Conservation (phyloP, 169 alveolate species). For the Plasmodium vinckei region DNA sequence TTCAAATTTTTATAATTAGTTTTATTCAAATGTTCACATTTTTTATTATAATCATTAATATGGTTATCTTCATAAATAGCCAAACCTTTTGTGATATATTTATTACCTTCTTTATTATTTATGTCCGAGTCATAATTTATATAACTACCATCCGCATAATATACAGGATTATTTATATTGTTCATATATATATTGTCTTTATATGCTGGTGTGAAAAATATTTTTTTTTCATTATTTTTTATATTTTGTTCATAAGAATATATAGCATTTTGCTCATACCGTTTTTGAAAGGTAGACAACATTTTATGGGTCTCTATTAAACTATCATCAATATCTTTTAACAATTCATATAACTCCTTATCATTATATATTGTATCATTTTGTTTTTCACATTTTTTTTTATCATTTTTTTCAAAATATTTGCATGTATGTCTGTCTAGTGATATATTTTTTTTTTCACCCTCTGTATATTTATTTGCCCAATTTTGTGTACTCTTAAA, state of each 20-base stretch:
- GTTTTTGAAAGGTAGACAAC: conserved; percentile 27
- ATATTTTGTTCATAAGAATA: conserved; percentile 22
- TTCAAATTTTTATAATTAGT: too few relatives aligned
- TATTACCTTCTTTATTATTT: background rate
- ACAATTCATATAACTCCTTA: conserved; percentile 3
- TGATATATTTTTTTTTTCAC: too few relatives aligned
- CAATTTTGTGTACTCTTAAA: background rate
- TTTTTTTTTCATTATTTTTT: conserved; percentile 26
- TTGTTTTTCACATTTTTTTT: background rate
- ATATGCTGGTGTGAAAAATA: conserved; percentile 50
- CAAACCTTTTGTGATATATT: too few relatives aligned
- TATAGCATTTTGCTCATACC: conserved; percentile 50
- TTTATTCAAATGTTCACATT: too few relatives aligned
- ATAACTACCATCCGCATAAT: conserved; percentile 60
- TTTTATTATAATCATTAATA: too few relatives aligned
- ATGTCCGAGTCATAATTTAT: conserved; percentile 36
- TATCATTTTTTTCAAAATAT: background rate
- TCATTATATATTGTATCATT: background rate
- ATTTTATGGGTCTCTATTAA: conserved; percentile 10
- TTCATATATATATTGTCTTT: conserved; percentile 27
- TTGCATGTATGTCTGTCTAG: background rate
- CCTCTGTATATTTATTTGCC: too few relatives aligned
- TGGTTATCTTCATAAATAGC: too few relatives aligned
- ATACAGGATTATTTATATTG: conserved; percentile 23
- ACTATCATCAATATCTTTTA: conserved; percentile 24